A percentile compares a stretch with the other conserved stretches of the same genome.
Conservation (phyloP, 2,329 filamentous ascomycete genomes). For the Talaromyces sp. region DNA sequence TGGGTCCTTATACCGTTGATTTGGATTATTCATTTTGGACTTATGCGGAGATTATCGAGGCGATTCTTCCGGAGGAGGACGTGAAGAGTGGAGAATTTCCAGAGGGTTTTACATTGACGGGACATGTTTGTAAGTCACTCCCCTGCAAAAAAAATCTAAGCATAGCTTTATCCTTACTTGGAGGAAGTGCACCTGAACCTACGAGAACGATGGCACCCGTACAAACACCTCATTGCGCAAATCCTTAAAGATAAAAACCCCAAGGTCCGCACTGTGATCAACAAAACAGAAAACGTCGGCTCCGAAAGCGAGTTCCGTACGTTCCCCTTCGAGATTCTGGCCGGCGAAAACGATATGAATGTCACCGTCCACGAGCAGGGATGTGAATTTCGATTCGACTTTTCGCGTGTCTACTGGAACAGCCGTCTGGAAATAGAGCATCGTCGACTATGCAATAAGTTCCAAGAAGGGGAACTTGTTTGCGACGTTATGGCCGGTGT, state of each 20-base stretch:
- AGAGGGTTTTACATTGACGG: slow-evolving; percentile 78
- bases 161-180: not conserved
- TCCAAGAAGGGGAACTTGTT: slow-evolving; percentile 79
- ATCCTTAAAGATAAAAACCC: slow-evolving; percentile 88
- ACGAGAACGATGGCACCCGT: slow-evolving; percentile 72
- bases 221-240: slow-evolving; percentile 78
- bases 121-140: slow-evolving; percentile 65
- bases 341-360: slow-evolving; percentile 73
- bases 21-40: slow-evolving; percentile 84
- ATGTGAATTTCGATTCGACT: slow-evolving; percentile 89
- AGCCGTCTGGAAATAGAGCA: slow-evolving; percentile 86
- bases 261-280: slow-evolving; percentile 80
- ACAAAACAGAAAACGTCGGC: slow-evolving; percentile 88
- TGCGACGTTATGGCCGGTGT: slow-evolving; percentile 98
- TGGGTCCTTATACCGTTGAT: slow-evolving; percentile 69
- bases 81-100: slow-evolving; percentile 67
- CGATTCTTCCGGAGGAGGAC: slow-evolving; percentile 73
- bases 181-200: slow-evolving; percentile 78
- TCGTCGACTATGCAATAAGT: slow-evolving; percentile 67
- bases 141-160: not conserved
- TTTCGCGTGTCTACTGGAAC: slow-evolving; percentile 98
- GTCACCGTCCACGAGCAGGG: slow-evolving; percentile 77
- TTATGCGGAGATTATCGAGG: slow-evolving; percentile 76
- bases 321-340: slow-evolving; percentile 85
- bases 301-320: slow-evolving; percentile 81